Base-by-base conservation (phyloP, 192 early-diverging fungal genomes). In the Linnemannia hyalina region DNA sequence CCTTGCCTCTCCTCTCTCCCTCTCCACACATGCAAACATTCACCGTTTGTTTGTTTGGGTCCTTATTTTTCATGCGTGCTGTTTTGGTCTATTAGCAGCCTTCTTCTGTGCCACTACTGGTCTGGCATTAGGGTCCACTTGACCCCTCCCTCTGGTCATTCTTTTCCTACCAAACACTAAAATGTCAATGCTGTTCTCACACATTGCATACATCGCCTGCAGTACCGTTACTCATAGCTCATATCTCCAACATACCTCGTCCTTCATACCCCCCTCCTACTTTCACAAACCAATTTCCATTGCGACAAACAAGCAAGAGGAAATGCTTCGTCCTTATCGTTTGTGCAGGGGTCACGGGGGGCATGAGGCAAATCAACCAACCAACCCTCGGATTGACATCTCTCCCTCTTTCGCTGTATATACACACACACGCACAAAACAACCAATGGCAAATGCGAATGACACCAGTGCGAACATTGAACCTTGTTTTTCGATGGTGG, bases 111-210 rank as follows among this genome's bases (percentile, higher is more conserved):
- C 29, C 60, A 65, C 60, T 65, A 65, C 60, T 65, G 60, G 26
- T 29, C 60, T 26, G 23, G 7, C 60, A 11, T 65, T 29, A 65
- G n/a, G 60, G 60, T 65, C 55, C 60, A 65, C 29, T 65, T 32
- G 60, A 57, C 52, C 52, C 22, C 1, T 54, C 18, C 18, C 20
- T 55, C n/a, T 65, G n/a, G n/a, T 65, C 60, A 65, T 65, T 15
- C 60, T 29, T 8, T n/a, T 8, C 10, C 3, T 3, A 10, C 7
- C 38, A 71, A 52, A 52, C 38, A 52, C 49, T 52, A 52, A 52
- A 52, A 52, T 52, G 49, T 22, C 49, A 20, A 52, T 52, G 49
- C 35, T 71, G 70, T 42, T 38, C 70, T 36, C 70, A 71, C 70
- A 71, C 70, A n/a, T 2, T 46, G 22, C 68, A 16, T 42, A 38